Base-by-base conservation (phyloP, 352 stramenopile genomes). In the Paralagenidium karlingii region DNA sequence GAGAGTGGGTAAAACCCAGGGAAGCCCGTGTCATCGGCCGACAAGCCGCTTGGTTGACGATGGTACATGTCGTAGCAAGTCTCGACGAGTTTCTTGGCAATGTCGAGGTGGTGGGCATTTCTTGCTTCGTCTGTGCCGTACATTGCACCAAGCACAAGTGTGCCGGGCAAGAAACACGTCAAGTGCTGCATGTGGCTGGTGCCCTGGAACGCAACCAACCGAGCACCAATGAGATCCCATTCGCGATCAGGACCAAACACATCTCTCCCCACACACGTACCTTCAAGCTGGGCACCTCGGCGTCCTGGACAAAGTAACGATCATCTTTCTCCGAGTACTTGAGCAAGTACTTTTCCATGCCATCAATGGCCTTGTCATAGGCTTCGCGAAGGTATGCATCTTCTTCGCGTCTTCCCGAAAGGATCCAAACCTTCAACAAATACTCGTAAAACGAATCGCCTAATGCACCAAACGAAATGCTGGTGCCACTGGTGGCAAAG, bases 391-490 rank as follows among this genome's bases (percentile, higher is more conserved):
- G 32, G 28, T 70, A 85, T 16, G 39, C 47, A 37, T 93, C 81
- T 21, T 85, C 43, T 12, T 57, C 18, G 8, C 56, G 55, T 45
- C 82, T 81, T 28, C 89, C 91, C 29, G 86, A 95, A 68, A 98
- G 96, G n/a, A 99, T 55, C 67, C 87, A 98, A 26, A 95, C 69
- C 63, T 99, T 99, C 28, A 99, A 58, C 39, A 99, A 61, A 59
- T 99, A 99, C 63, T 99, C 94, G 57, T 99, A 99, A 52, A 97
- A 96, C 11, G 81, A 97, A 56, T 99, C 96, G 9, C 82, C 88
- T 31, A 95, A 79, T 9, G 93, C 93, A 26, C 94, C 96, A 51
- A 99, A 84, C 9, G 84, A 96, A 40, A 97, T 67, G n/a, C 38
- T 49, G 33, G 36, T 51, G 27, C 34, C 59, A 15, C 27, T 39